Conservation (phyloP, 2,329 filamentous ascomycete genomes). For the Diaporthe velutina region DNA sequence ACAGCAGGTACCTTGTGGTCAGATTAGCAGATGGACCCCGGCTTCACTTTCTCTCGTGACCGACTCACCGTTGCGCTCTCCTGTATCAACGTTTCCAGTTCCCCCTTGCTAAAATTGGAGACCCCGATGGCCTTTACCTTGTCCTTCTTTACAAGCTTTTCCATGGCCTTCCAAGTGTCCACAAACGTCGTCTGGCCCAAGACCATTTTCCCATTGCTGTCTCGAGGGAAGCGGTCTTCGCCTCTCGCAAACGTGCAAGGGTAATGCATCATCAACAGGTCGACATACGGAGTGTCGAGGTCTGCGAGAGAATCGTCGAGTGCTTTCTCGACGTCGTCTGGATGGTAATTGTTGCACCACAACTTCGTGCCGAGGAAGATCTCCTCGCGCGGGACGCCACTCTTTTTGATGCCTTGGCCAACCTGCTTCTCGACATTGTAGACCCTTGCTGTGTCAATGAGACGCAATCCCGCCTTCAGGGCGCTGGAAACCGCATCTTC, state of each 20-base stretch:
- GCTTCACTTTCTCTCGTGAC: no score
- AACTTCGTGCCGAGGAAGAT: slow-evolving; percentile 12
- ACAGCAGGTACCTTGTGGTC: slow-evolving; percentile 40
- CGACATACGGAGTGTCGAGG: neutral
- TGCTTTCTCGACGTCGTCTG: neutral
- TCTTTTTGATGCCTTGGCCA: slow-evolving; percentile 43
- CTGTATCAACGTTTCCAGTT: neutral
- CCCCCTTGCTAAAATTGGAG: slow-evolving; percentile 5
- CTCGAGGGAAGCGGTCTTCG: slow-evolving; percentile 3
- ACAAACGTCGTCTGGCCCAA: neutral
- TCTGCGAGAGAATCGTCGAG: slow-evolving; percentile 13
- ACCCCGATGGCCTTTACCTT: neutral
- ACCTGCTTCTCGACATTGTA: slow-evolving; percentile 43
- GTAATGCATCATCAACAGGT: slow-evolving; percentile 19
- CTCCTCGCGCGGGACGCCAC: neutral
- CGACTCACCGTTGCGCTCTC: neutral
- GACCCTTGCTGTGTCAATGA: slow-evolving; percentile 51
- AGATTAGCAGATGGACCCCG: neutral
- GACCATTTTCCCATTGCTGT: slow-evolving; percentile 3
- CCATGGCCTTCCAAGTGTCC: slow-evolving; percentile 11
- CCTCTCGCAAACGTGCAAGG: slow-evolving; percentile 7
- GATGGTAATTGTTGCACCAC: neutral
- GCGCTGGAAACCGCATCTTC: slow-evolving; percentile 44
- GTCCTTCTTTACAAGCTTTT: neutral
- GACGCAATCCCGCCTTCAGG: slow-evolving; percentile 49